Evolutionary conservation across 805 yeast species (phyloP), one percentile per base, ranked within the genome.

Genomic region (Sugiyamaella boreocaroliniensis): DNA sequence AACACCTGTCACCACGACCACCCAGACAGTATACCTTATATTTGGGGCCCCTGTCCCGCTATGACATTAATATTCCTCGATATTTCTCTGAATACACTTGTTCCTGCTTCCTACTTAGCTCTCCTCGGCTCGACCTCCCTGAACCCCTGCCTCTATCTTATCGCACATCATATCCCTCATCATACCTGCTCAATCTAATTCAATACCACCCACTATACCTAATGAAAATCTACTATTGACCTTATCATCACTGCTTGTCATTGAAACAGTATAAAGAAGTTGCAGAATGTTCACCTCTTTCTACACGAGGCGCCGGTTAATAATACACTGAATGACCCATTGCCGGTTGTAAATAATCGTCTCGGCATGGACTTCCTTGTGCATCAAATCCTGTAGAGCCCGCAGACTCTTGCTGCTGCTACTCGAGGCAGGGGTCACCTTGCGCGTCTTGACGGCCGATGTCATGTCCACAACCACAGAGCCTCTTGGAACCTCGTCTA

Each of bases 281-380:
- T 4, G n/a, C 8, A 11, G n/a, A 14, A 32, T 9, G 2, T 4
- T 9, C 3, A 14, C 10, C 4, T 10, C 37, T 12, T 14, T 16
- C 44, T 48, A 65, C 0, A 67, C 61, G 1, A 65, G 37, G 34
- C 62, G 53, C 29, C 66, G 64, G 54, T 61, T 63, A 9, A 68
- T 63, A 20, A 67, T 50, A 45, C 67, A 60, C 37, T 64, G 68
- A 16, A 63, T 55, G 18, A 68, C 53, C 71, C 71, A 68, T 19
- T 64, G 64, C 8, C 60, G 54, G 48, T 49, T 57, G 41, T 15
- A 48, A 19, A 34, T 9, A 14, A 32, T 14, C 8, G 37, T 32
- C 10, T 32, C 37, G 12, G 37, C n/a, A 10, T 11, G 37, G n/a
- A 32, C 11, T 9, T 32, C 37, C n/a, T 14, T 10, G n/a, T 32